Evolutionary conservation across 805 yeast genomes (phyloP).

Genomic region (Saccharomycopsis synnaedendra): DNA sequence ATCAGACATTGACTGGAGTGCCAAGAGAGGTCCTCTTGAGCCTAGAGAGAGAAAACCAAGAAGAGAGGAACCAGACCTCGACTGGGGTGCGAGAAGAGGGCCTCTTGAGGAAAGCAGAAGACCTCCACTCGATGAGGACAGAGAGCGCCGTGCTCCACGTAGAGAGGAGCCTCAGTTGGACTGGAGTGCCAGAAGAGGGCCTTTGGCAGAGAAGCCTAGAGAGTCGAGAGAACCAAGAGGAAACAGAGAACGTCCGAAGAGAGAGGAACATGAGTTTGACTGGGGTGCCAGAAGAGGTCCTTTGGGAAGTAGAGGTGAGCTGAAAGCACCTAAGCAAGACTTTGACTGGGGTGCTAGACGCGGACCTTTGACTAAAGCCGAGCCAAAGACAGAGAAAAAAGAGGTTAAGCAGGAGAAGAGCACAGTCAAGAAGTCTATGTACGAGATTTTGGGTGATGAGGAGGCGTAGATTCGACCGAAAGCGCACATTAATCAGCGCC

Average conservation of each 20-base stretch:
- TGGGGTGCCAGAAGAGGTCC: slow-evolving; percentile 3
- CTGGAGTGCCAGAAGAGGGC: slow-evolving; percentile 31
- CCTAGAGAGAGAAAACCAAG: background rate
- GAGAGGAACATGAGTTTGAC: background rate
- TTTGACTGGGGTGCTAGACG: slow-evolving; percentile 10
- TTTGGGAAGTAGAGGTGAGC: background rate
- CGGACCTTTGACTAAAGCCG: background rate
- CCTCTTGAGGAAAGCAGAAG: slow-evolving; percentile 6
- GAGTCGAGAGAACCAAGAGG: slow-evolving; percentile 13
- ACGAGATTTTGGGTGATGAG: slow-evolving; percentile 37
- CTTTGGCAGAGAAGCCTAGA: slow-evolving; percentile 19
- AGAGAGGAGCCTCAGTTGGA: slow-evolving; percentile 33
- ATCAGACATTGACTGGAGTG: slow-evolving; percentile 36
- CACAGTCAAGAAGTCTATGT: slow-evolving; percentile 25
- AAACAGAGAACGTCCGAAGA: slow-evolving; percentile 17
- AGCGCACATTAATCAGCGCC: no score
- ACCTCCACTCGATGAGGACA: no score
- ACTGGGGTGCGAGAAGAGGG: slow-evolving; percentile 20
- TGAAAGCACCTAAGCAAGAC: background rate
- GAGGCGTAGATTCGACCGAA: slow-evolving; percentile 18
- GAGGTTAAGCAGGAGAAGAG: no score
- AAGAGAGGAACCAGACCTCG: slow-evolving; percentile 30
- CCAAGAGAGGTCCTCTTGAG: slow-evolving; percentile 23
- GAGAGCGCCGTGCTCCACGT: no score
- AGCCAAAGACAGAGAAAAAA: background rate